Base-by-base conservation (phyloP, 768 basidiomycete genomes). In the Guyanaporus albipodus region DNA sequence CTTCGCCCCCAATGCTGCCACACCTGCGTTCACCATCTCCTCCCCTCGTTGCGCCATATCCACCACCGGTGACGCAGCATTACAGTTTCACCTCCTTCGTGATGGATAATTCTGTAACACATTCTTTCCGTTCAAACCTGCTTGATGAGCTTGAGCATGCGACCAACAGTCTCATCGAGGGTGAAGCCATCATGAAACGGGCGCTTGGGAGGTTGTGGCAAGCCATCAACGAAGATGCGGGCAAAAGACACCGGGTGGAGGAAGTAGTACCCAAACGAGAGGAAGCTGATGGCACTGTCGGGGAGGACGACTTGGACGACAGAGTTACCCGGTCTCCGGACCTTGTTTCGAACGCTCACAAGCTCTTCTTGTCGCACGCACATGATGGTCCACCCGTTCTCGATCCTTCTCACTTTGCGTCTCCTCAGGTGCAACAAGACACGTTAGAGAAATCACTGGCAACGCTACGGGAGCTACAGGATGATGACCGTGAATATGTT, bases 401-500 rank as follows among this genome's bases (percentile, higher is more conserved):
- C 50, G 83, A 85, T 50, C 75, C 74, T 8, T 80, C 83, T 1
- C 80, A 82, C 57, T 86, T 84, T 53, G 68, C 78, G 6, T 76
- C 77, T 4, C 79, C 80, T 18, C 80, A 85, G 46, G 75, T 78
- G 68, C 86, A 88, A 54, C 66, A 79, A 48, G 83, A 82, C 38
- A 82, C 70, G 12, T 61, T 92, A 45, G 87, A 91, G 59, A 90
- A 87, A 61, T 81, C 84, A 12, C 55, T 91, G 29, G 78, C 83
- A 14, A 75, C 79, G 2, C 67, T 92, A 42, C 79, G 85, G 42
- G 91, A 93, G 55, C 70, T 93, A 18, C 85, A 88, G 54, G 91
- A 92, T 58, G 91, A 93, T 56, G 86, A 85, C 6, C 73, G 88
- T 36, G 91, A 92, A 64, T 93, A 92, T 59, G 81, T 86, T 6